These are phyloP conservation scores for Paramecium sonneborni DNA, from an alignment of 73 alveolate genomes.

Conservation along the genomic window DNA sequence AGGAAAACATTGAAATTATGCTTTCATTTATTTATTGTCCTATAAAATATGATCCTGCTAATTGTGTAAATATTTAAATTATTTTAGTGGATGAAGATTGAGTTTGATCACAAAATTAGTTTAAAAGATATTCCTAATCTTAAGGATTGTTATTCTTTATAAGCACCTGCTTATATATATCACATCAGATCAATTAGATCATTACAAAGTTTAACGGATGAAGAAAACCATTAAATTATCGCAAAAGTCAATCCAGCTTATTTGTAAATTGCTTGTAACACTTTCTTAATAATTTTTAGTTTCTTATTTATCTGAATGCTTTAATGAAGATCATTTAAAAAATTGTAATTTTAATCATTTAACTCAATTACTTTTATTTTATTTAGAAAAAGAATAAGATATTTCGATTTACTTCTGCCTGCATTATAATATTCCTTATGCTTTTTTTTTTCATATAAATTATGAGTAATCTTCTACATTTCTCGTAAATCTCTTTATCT, in stretches of 20 bases:
- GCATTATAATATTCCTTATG: constrained; percentile 39
- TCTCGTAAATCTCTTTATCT: not conserved
- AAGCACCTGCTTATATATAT: not conserved
- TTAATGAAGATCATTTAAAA: constrained; percentile 3
- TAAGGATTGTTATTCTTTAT: not conserved
- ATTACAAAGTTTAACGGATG: constrained; percentile 23
- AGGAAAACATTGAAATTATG: constrained; percentile 12
- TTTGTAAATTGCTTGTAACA: constrained; percentile 5
- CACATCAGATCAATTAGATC: constrained; percentile 48
- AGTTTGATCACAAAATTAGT: not conserved
- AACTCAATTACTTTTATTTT: not conserved
- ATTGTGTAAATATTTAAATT: not conserved
- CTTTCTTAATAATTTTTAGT: not conserved
- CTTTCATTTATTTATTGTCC: constrained; percentile 16
- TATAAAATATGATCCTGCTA: constrained; percentile 27
- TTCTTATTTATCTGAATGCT: constrained; percentile 13
- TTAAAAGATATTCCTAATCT: constrained; percentile 41
- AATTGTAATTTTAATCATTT: constrained; percentile 25
- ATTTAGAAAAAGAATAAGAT: constrained; percentile 36
- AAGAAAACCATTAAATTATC: constrained; percentile 12
- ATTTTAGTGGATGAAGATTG: constrained; percentile 28
- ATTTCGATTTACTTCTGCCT: not conserved
- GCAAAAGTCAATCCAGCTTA: constrained; percentile 45
- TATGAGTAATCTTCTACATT: constrained; percentile 37
- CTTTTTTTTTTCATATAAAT: not conserved